Percentiles rank a stretch among this genome's conserved stretches.
Evolutionary conservation across 257 asterid species (phyloP).

Genomic region (Buddleja alternifolia): DNA sequence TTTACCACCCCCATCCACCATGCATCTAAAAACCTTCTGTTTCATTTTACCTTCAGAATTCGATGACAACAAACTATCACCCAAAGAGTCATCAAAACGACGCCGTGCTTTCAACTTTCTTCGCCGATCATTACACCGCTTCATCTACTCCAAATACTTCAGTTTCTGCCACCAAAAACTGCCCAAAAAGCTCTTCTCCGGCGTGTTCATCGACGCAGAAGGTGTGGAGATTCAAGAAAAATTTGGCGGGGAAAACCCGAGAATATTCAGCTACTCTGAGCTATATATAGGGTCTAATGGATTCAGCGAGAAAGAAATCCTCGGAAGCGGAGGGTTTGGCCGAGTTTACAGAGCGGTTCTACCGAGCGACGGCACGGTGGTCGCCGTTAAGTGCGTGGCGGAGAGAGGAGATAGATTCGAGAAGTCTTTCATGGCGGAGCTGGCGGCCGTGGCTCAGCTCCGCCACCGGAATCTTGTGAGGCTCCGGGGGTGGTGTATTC

Average conservation of each 20-base stretch:
- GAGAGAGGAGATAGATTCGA: slow-evolving; percentile 76
- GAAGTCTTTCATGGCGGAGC: slow-evolving; percentile 92
- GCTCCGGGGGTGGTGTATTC: slow-evolving; percentile 91
- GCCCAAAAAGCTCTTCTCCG: slow-evolving; percentile 34
- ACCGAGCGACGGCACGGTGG: slow-evolving; percentile 84
- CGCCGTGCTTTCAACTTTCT: slow-evolving; percentile 40
- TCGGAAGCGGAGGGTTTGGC: slow-evolving; percentile 96
- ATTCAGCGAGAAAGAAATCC: slow-evolving; percentile 50
- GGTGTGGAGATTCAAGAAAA: slow-evolving; percentile 62
- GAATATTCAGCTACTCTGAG: slow-evolving; percentile 87
- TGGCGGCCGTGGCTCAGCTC: slow-evolving; percentile 93
- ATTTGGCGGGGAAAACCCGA: slow-evolving; percentile 58
- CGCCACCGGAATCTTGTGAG: slow-evolving; percentile 95
- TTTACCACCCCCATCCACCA: slow-evolving; percentile 27
- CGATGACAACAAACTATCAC: slow-evolving; percentile 32
- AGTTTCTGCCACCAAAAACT: slow-evolving; percentile 37
- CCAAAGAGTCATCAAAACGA: slow-evolving; percentile 24
- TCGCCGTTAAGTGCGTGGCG: slow-evolving; percentile 85
- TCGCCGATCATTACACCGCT: slow-evolving; percentile 37
- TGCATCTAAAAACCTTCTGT: slow-evolving; percentile 71
- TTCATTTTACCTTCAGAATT: slow-evolving; percentile 61
- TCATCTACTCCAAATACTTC: slow-evolving; percentile 52
- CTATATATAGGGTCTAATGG: slow-evolving; percentile 82
- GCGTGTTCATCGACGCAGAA: slow-evolving; percentile 66
- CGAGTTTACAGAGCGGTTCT: slow-evolving; percentile 73